Evolutionary conservation across 2,329 filamentous ascomycete species (phyloP).

Genomic region (Fusarium buharicum): DNA sequence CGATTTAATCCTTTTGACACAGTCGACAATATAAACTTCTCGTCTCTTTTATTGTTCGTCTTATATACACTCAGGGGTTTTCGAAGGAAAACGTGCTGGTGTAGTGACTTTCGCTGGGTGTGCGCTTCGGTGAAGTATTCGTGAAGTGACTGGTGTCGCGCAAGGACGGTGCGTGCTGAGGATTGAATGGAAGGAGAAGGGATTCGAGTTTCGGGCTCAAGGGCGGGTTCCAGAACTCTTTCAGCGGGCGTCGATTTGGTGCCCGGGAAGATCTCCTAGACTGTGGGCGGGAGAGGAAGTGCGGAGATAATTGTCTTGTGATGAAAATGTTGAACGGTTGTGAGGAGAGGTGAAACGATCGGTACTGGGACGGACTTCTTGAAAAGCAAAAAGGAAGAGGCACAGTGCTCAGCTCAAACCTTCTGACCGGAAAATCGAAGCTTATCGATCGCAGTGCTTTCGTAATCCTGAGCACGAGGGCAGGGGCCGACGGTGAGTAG

Average conservation of each 20-base stretch:
- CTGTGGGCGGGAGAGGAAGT: slow-evolving; percentile 47
- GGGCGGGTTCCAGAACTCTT: slow-evolving; percentile 48
- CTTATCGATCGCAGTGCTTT: slow-evolving; percentile 43
- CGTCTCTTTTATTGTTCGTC: slow-evolving; percentile 52
- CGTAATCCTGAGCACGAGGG: slow-evolving; percentile 22
- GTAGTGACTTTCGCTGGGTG: slow-evolving; percentile 64
- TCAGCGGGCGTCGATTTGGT: slow-evolving; percentile 43
- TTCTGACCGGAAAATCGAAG: slow-evolving; percentile 43
- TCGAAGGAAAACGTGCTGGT: slow-evolving; percentile 95
- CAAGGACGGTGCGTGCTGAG: slow-evolving; percentile 50
- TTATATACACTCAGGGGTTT: slow-evolving; percentile 87
- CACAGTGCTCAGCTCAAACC: slow-evolving; percentile 54
- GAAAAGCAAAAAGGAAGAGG: slow-evolving; percentile 53
- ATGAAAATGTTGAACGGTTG: slow-evolving; percentile 47
- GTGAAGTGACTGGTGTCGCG: slow-evolving; percentile 54
- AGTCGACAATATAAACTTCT: slow-evolving; percentile 47
- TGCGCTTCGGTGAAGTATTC: slow-evolving; percentile 56
- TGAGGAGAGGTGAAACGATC: slow-evolving; percentile 53
- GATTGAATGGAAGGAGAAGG: slow-evolving; percentile 45
- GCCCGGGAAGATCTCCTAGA: slow-evolving; percentile 46
- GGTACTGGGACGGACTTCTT: slow-evolving; percentile 51
- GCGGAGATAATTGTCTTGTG: slow-evolving; percentile 49
- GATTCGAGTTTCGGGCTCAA: slow-evolving; percentile 46
- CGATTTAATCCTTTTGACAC: slow-evolving; percentile 37
- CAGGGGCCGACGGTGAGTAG: slow-evolving; percentile 13